Percentiles rank a stretch among this genome's conserved stretches.
Conservation (phyloP, 2,329 filamentous ascomycete genomes). For the Gnomoniopsis sp. region DNA sequence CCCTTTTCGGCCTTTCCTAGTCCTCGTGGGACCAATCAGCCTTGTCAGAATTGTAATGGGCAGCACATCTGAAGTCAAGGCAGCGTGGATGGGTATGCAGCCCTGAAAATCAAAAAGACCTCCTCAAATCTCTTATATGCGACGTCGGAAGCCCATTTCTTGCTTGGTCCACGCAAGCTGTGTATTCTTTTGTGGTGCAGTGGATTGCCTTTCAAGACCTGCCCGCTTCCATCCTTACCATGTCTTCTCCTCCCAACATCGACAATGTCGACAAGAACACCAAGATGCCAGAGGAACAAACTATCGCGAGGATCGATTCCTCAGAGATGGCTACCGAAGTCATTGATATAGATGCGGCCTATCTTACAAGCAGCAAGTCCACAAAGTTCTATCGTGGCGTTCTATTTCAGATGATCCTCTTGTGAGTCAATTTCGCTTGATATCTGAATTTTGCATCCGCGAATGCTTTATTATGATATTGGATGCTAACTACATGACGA, state of each 20-base stretch:
- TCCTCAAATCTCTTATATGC: neutral
- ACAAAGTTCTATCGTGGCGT: constrained; percentile 14
- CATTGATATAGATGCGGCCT: constrained; percentile 12
- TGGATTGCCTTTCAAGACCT: neutral
- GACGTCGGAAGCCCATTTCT: neutral
- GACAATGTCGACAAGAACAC: constrained; percentile 1
- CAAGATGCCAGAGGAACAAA: neutral
- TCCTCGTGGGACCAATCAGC: neutral
- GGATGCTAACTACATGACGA: neutral
- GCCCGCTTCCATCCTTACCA: neutral
- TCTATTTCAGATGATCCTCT: constrained; percentile 17
- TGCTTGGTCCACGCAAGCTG: neutral
- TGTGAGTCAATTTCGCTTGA: neutral
- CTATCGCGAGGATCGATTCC: constrained; percentile 5
- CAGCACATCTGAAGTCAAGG: neutral
- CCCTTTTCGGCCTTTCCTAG: neutral
- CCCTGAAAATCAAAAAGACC: neutral
- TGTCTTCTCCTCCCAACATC: neutral
- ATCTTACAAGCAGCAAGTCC: constrained; percentile 9
- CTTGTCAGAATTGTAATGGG: neutral
- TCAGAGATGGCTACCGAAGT: constrained; percentile 10
- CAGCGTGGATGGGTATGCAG: neutral
- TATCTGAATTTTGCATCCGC: neutral
- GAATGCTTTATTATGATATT: neutral
- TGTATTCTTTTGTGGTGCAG: neutral